A percentile compares a stretch with the other conserved stretches of the same genome.
Conservation (phyloP, 495 filamentous ascomycete genomes). For the Talaromyces stipitatus region DNA sequence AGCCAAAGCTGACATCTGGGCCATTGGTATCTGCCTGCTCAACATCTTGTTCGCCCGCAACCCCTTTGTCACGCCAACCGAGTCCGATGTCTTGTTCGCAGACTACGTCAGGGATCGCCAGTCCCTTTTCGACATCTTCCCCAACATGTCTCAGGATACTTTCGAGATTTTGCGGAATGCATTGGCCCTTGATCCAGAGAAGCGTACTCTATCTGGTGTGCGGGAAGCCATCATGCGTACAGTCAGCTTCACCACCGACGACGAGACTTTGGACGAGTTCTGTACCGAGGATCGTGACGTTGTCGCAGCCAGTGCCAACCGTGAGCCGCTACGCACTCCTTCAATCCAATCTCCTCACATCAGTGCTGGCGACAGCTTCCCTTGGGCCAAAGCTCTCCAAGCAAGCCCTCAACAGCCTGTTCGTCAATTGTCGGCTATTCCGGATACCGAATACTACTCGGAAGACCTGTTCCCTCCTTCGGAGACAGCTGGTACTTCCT, state of each 20-base stretch:
- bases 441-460: conserved; percentile 68
- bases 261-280: conserved; percentile 88
- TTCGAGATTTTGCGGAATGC: conserved; percentile 85
- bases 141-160: conserved; percentile 96
- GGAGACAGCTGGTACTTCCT: conserved; percentile 59
- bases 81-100: conserved; percentile 79
- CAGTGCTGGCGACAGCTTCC: conserved; percentile 75
- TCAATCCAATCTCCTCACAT: conserved; percentile 85
- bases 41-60: conserved; percentile 96
- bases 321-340: conserved; percentile 91
- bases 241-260: conserved; percentile 90
- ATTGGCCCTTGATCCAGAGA: conserved; percentile 81
- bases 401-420: conserved; percentile 62
- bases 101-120: conserved; percentile 91
- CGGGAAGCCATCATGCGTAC: conserved; percentile 69
- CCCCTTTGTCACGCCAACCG: conserved; percentile 80
- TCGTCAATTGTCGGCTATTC: conserved; percentile 82
- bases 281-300: conserved; percentile 70
- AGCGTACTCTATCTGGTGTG: conserved; percentile 71
- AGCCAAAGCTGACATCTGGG: conserved; percentile 92
- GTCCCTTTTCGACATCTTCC: conserved; percentile 95
- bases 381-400: conserved; percentile 89
- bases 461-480: conserved; percentile 86
- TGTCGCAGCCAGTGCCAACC: conserved; percentile 73
- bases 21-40: conserved; percentile 87